phyloP scores from a whole-genome alignment of 2,329 filamentous ascomycete species.

The Calonectria fujianensis region DNA sequence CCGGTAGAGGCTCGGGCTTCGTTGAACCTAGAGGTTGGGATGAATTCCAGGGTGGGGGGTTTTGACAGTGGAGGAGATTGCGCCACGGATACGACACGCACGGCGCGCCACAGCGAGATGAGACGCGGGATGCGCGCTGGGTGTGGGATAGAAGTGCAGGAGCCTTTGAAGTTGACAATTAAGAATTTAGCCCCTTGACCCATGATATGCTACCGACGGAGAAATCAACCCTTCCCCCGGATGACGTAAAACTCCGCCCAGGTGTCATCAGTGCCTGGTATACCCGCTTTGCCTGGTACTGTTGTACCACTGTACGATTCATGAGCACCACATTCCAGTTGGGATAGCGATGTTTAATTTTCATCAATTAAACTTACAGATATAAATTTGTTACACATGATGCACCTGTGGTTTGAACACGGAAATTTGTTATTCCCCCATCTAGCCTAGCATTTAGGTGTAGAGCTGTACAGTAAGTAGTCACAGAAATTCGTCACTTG shows the following conservation, averaged over 20 bases:
- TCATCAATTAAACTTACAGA: neutral
- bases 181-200: neutral
- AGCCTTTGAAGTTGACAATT: neutral
- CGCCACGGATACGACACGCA: neutral
- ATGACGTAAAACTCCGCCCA: neutral
- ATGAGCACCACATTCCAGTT: neutral
- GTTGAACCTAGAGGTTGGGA: conserved; percentile 20
- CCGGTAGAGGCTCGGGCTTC: conserved; percentile 23
- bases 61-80: conserved; percentile 27
- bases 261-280: neutral
- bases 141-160: neutral
- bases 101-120: neutral
- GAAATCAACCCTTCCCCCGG: neutral
- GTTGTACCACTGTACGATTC: neutral
- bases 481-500: too few relatives aligned
- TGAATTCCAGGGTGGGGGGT: neutral
- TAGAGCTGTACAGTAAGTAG: too few relatives aligned
- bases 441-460: too few relatives aligned
- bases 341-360: neutral
- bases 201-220: neutral
- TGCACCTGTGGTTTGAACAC: too few relatives aligned
- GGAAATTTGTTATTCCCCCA: too few relatives aligned
- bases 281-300: neutral
- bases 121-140: neutral
- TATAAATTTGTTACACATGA: neutral